Conservation (phyloP, 768 basidiomycete species). For the Rhodotorula graminis region DNA sequence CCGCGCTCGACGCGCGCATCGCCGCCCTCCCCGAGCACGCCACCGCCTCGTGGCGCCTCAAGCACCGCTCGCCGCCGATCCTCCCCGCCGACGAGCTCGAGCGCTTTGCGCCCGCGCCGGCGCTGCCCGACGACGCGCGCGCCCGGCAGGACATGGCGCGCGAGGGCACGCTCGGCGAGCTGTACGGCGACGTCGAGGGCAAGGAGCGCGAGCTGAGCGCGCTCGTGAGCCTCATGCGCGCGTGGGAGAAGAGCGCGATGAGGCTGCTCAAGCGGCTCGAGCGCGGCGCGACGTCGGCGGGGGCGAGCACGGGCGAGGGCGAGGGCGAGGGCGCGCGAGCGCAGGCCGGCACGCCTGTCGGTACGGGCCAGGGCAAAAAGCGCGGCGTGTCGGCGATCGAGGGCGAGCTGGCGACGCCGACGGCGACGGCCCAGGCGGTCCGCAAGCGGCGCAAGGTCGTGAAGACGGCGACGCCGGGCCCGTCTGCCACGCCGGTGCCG, state of each 20-base stretch:
- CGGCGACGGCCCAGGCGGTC: background rate
- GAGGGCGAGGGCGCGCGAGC: too few species aligned
- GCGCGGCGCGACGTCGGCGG: too few species aligned
- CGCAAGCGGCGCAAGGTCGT: constrained; percentile 16
- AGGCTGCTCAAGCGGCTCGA: background rate
- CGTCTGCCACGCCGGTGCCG: background rate
- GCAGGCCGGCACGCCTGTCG: background rate
- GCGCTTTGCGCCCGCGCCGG: background rate
- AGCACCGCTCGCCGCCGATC: background rate
- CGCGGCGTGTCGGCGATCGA: background rate
- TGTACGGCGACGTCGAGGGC: background rate
- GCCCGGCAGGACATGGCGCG: background rate
- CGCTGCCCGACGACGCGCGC: background rate
- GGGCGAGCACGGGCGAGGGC: too few species aligned
- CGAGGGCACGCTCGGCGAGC: background rate
- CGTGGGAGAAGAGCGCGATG: background rate
- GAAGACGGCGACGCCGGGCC: background rate
- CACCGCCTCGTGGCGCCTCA: background rate
- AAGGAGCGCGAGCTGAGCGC: background rate
- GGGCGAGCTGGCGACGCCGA: background rate
- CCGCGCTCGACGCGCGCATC: background rate
- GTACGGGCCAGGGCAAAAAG: background rate
- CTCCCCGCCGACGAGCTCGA: background rate
- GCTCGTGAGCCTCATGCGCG: background rate
- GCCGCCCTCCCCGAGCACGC: background rate